Evolutionary conservation across 225 moss, liverwort and hornwort species (phyloP).

Genomic region (Ulota crispa): DNA sequence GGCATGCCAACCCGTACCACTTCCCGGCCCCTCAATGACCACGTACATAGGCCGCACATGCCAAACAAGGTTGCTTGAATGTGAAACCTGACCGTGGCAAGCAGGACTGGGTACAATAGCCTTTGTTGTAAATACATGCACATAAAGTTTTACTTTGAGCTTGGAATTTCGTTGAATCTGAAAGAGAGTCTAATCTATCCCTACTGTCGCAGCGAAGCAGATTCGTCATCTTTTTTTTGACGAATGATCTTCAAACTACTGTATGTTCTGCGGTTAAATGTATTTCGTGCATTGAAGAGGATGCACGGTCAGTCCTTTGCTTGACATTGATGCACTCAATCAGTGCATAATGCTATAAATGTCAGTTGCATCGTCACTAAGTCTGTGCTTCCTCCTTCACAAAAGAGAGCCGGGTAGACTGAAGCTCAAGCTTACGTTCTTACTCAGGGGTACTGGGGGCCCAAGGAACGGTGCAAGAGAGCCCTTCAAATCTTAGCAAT

Average conservation of each 20-base stretch:
- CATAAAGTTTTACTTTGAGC: not conserved
- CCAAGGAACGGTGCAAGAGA: not conserved
- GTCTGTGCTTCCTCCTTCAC: not conserved
- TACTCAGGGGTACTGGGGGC: not conserved
- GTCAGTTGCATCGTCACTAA: not conserved
- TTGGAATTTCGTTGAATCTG: not conserved
- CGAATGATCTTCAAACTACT: not conserved
- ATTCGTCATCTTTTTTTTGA: not conserved
- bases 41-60: not conserved
- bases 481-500: not conserved
- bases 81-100: not conserved
- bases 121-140: not conserved
- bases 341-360: not conserved
- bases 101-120: no score
- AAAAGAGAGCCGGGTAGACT: not conserved
- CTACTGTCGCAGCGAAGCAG: not conserved
- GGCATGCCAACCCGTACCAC: conserved; percentile 34
- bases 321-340: not conserved
- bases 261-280: not conserved
- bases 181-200: not conserved
- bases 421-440: not conserved
- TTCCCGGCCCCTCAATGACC: conserved; percentile 8
- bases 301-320: not conserved
- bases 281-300: not conserved
- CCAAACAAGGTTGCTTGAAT: not conserved